phyloP scores from a whole-genome alignment of 176 grass and related monocot genomes.

The Cenchrus fungigraminus region DNA sequence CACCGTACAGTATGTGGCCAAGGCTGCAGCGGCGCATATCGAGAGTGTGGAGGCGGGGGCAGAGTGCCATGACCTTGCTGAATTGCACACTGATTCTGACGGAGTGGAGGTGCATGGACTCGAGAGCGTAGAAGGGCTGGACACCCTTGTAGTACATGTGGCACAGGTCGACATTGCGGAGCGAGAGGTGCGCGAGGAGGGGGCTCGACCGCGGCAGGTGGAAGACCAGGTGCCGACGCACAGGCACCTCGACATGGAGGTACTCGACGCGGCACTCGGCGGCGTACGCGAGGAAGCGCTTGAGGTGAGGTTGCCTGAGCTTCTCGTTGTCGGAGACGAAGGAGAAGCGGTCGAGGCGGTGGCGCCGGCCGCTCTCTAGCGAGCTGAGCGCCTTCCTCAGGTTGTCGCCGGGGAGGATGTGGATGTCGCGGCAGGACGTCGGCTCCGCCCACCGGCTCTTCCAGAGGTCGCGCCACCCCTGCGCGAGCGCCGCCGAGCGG shows the following conservation, averaged over 20 bases:
- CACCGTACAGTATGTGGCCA: not conserved
- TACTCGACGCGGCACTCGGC: conserved; percentile 46
- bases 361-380: not conserved
- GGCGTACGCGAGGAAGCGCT: conserved; percentile 38
- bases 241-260: conserved; percentile 35
- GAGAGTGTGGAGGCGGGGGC: conserved; percentile 57
- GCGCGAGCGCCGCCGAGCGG: conserved; percentile 9
- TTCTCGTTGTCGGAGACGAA: conserved; percentile 28
- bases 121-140: conserved; percentile 27
- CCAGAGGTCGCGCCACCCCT: conserved; percentile 58
- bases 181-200: conserved; percentile 47
- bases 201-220: conserved; percentile 45
- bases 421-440: conserved; percentile 19
- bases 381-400: not conserved
- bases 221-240: not conserved
- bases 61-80: conserved; percentile 39
- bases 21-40: conserved; percentile 41
- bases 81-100: conserved; percentile 9
- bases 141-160: not conserved
- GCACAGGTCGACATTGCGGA: conserved; percentile 5
- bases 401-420: not conserved
- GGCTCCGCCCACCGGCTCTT: conserved; percentile 43
- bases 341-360: conserved; percentile 53
- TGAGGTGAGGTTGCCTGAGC: conserved; percentile 18
- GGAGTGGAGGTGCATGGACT: conserved; percentile 50